Evolutionary conservation across 2,329 filamentous ascomycete genomes (phyloP), one percentile per base, ranked within the genome.

Genomic region (Pezicula radicicola): DNA sequence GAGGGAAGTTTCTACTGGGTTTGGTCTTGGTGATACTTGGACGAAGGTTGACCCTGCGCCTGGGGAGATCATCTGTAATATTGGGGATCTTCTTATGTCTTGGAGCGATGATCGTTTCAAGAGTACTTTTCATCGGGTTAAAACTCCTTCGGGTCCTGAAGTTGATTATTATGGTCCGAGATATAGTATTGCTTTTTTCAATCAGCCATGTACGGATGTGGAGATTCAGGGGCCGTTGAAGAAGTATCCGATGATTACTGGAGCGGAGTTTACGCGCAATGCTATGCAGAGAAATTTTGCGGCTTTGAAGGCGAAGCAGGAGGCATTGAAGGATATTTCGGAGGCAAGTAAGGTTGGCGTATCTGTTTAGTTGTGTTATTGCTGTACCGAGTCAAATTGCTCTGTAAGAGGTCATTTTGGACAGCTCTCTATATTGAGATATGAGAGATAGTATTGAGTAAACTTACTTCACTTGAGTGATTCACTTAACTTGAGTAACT

Each of bases 91-190:
- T 50, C 71, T 87, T 15, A 86, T 87, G 84, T 78, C 73, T 40
- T 85, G 83, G 82, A 81, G 76, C 27, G 83, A 87, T 61, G 84
- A 87, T 64, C 75, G 82, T 18, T 85, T 87, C 71, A 87, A 86
- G 68, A 82, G 77, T 39, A 85, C 83, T 0, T 81, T 84, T 49
- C 84, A 87, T 66, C 75, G 83, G 3, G 83, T 87, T 52, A 83
- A 82, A 67, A 80, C 81, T 1, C 82, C 82, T 0, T 73, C 68
- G 27, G 79, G 84, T 57, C 70, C 71, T 0, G 72, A 70, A 3
- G 73, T 76, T 43, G 75, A 78, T 59, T 83, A 77, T 62, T 86
- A 77, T 59, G 81, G 81, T 5, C 75, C 79, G 57, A 73, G 83
- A 40, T 87, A 84, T 63, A 84, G 80, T 63, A 81, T 87, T 63